phyloP scores from a whole-genome alignment of 352 stramenopile genomes.

The Achlya hypogyna region DNA sequence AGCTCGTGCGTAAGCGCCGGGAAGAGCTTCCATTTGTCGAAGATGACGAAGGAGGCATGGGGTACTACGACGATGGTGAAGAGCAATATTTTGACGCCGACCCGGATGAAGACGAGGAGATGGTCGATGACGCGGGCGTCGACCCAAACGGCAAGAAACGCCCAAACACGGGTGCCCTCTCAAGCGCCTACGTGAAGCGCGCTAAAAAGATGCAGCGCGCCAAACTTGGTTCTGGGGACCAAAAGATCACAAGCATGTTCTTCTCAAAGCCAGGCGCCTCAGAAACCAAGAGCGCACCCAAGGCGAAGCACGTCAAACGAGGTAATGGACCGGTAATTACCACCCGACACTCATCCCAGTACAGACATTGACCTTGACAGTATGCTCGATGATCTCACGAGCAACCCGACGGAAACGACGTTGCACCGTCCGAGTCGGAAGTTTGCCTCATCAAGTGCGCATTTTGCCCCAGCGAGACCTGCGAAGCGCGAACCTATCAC shows the following conservation, averaged over 20 bases:
- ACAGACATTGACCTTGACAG: constrained; percentile 81
- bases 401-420: constrained; percentile 57
- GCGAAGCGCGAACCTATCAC: neutral
- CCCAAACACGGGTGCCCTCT: constrained; percentile 63
- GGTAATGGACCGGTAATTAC: constrained; percentile 16
- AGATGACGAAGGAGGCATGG: constrained; percentile 78
- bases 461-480: neutral
- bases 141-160: constrained; percentile 38
- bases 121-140: constrained; percentile 35
- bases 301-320: constrained; percentile 32
- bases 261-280: constrained; percentile 41
- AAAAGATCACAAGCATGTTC: constrained; percentile 88
- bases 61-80: constrained; percentile 83
- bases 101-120: constrained; percentile 27
- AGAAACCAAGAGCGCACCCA: constrained; percentile 21
- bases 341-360: neutral
- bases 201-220: constrained; percentile 80
- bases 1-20: constrained; percentile 71
- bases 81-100: constrained; percentile 86
- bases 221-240: constrained; percentile 59
- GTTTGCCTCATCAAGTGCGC: neutral
- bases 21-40: constrained; percentile 73
- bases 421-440: constrained; percentile 36
- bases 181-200: constrained; percentile 57
- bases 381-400: constrained; percentile 78